A percentile compares a stretch with the other conserved stretches of the same genome.
Evolutionary conservation across 257 asterid species (phyloP).

Genomic region (Mitragyna speciosa): DNA sequence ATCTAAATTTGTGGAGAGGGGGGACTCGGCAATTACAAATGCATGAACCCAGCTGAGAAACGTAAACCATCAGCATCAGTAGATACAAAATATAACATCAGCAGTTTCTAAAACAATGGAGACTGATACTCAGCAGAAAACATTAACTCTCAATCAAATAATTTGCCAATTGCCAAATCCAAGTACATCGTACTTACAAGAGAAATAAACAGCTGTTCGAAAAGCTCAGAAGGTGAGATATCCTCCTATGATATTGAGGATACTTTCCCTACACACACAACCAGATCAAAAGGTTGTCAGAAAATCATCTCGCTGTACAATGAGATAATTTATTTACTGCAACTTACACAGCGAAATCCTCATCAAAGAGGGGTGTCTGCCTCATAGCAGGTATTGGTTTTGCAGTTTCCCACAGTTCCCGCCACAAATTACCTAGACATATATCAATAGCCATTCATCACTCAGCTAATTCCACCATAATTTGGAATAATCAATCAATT

Average conservation of each 20-base stretch:
- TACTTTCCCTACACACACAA: constrained; percentile 70
- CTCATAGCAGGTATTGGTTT: constrained; percentile 89
- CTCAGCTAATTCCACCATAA: not conserved
- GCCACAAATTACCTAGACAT: constrained; percentile 90
- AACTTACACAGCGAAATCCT: constrained; percentile 97
- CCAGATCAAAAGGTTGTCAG: constrained; percentile 16
- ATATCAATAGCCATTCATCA: constrained; percentile 24
- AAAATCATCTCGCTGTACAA: constrained; percentile 1
- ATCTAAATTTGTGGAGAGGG: constrained; percentile 56
- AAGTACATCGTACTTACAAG: constrained; percentile 55
- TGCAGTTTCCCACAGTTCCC: constrained; percentile 96
- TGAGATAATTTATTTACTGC: constrained; percentile 16
- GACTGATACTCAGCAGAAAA: not conserved
- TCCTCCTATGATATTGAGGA: constrained; percentile 67
- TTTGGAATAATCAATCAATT: not conserved
- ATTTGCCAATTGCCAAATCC: not conserved
- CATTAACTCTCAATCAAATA: not conserved
- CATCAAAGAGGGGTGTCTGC: constrained; percentile 93
- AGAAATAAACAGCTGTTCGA: constrained; percentile 79
- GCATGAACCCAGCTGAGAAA: constrained; percentile 77
- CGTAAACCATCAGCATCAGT: constrained; percentile 9
- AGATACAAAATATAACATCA: not conserved
- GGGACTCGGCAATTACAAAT: constrained; percentile 71
- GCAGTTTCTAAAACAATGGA: not conserved
- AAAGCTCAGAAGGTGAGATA: constrained; percentile 72